Percentiles rank a stretch among this genome's conserved stretches.
Conservation (phyloP, 2,329 filamentous ascomycete species). For the Botryotinia calthae region DNA sequence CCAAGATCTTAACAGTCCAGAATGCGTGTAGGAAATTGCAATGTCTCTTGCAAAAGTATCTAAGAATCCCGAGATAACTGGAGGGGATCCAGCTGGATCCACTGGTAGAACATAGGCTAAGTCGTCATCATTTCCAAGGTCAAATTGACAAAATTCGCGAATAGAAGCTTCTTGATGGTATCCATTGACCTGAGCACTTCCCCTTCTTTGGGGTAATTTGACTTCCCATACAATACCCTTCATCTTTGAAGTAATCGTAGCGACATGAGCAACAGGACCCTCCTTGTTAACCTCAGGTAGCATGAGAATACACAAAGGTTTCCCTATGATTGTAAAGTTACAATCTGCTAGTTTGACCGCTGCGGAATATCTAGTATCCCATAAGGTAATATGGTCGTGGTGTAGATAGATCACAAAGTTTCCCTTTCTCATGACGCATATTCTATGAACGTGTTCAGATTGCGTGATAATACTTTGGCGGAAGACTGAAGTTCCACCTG, state of each 20-base stretch:
- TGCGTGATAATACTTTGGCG: conserved; percentile 68
- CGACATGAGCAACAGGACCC: conserved; percentile 64
- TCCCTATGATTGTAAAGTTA: conserved; percentile 60
- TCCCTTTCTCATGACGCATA: conserved; percentile 73
- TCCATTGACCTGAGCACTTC: conserved; percentile 23
- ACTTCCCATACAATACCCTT: conserved; percentile 81
- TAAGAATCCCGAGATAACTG: conserved; percentile 71
- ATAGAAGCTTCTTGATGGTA: conserved; percentile 44
- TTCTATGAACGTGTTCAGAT: conserved; percentile 72
- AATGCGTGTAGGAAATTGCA: conserved; percentile 77
- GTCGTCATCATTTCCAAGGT: conserved; percentile 58
- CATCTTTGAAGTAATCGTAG: conserved; percentile 77
- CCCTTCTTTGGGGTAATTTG: conserved; percentile 52
- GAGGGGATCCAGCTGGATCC: conserved; percentile 75
- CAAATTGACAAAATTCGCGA: conserved; percentile 67
- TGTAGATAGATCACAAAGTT: conserved; percentile 79
- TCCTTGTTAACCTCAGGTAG: conserved; percentile 60
- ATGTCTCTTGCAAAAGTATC: conserved; percentile 85
- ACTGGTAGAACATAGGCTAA: conserved; percentile 72
- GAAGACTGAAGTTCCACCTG: conserved; percentile 53
- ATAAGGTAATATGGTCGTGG: conserved; percentile 67
- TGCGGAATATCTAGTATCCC: conserved; percentile 67
- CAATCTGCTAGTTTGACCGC: conserved; percentile 59
- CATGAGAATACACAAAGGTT: conserved; percentile 75
- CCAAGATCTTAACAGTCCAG: conserved; percentile 78